Conservation (phyloP, 2,329 filamentous ascomycete genomes). For the Sporothrix globosa region DNA sequence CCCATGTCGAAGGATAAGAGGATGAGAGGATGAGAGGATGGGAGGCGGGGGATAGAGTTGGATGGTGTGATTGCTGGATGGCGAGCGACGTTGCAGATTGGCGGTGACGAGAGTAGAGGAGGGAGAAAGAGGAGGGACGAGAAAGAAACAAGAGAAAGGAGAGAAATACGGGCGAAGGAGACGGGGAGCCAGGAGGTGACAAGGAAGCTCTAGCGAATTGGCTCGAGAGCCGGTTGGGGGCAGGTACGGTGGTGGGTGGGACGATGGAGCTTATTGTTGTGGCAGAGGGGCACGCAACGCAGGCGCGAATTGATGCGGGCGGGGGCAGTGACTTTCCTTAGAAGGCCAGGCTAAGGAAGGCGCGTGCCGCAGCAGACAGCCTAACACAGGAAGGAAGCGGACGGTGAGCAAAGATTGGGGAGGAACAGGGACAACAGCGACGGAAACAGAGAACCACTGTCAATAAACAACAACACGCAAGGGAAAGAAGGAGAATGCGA, state of each 20-base stretch:
- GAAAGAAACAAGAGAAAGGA: neutral
- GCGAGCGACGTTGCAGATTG: neutral
- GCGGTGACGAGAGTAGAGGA: neutral
- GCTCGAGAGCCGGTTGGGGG: constrained; percentile 1
- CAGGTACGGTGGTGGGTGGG: constrained; percentile 10
- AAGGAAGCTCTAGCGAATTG: constrained; percentile 24
- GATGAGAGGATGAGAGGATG: too few species aligned
- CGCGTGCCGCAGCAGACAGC: constrained; percentile 8
- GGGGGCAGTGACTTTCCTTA: neutral
- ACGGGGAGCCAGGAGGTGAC: neutral
- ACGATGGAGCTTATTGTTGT: constrained; percentile 4
- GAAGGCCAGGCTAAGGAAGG: constrained; percentile 8
- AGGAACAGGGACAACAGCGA: neutral
- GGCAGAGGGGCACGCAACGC: constrained; percentile 21
- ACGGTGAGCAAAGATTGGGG: neutral
- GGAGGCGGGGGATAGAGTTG: neutral
- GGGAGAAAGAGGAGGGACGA: too few species aligned
- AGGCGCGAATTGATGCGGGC: constrained; percentile 17
- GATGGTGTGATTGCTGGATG: neutral
- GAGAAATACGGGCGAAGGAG: neutral
- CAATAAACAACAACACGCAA: neutral
- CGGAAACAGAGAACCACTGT: neutral
- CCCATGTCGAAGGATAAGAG: constrained; percentile 49
- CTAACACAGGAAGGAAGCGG: constrained; percentile 6
- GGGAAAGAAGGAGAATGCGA: neutral